A percentile compares a stretch with the other conserved stretches of the same genome.
Evolutionary conservation across 2,329 filamentous ascomycete genomes (phyloP).

Genomic region (Penicillium italicum): DNA sequence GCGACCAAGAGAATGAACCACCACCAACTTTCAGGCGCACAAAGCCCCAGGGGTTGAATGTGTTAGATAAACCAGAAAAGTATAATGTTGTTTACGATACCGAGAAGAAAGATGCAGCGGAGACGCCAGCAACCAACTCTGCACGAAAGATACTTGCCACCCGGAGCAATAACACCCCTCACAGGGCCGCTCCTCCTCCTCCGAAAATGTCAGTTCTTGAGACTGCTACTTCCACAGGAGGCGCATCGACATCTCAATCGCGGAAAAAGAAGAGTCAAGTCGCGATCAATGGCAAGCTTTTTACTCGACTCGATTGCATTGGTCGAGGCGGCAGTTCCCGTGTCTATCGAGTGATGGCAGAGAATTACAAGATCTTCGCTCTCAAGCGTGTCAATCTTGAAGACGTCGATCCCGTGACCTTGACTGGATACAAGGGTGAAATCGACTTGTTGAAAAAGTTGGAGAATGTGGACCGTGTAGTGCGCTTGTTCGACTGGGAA

Average conservation of each 20-base stretch:
- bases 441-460: conserved; percentile 86
- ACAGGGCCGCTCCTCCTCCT: conserved; percentile 72
- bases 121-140: conserved; percentile 45
- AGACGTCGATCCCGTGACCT: conserved; percentile 77
- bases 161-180: conserved; percentile 68
- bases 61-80: conserved; percentile 57
- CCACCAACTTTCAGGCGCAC: conserved; percentile 64
- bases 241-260: conserved; percentile 69
- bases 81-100: conserved; percentile 49
- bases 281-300: conserved; percentile 84
- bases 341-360: conserved; percentile 93
- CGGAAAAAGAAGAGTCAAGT: conserved; percentile 77
- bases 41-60: conserved; percentile 54
- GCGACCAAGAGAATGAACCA: conserved; percentile 83
- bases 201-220: conserved; percentile 98
- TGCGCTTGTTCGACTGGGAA: conserved; percentile 87
- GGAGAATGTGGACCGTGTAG: conserved; percentile 80
- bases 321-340: conserved; percentile 90
- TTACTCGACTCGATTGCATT: conserved; percentile 83
- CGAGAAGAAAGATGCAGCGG: conserved; percentile 43
- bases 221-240: conserved; percentile 77
- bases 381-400: conserved; percentile 90
- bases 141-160: conserved; percentile 49
- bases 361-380: conserved; percentile 93
- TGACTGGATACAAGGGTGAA: conserved; percentile 88